phyloP scores from a whole-genome alignment of 257 asterid species.

The Penstemon barbatus region DNA sequence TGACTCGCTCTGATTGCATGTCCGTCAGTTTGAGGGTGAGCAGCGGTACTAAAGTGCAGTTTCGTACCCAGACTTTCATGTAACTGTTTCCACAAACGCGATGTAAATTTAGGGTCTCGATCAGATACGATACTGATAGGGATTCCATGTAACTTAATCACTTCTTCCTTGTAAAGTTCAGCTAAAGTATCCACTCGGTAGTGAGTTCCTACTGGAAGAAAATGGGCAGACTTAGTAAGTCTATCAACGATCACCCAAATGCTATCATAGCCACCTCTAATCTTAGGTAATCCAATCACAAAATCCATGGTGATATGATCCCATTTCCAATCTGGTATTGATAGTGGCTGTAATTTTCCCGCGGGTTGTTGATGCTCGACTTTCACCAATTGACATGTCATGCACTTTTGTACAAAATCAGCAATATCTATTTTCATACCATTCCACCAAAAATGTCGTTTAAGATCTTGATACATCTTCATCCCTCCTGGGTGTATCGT shows the following conservation, averaged over 20 bases:
- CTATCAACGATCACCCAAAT: slow-evolving; percentile 3
- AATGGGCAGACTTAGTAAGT: not conserved
- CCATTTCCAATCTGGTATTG: slow-evolving; percentile 2
- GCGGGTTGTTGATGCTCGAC: not conserved
- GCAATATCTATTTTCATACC: slow-evolving; percentile 5
- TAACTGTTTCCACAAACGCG: too few species aligned
- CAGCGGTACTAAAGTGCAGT: not conserved
- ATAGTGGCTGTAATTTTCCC: not conserved
- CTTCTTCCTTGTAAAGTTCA: not conserved
- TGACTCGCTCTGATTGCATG: not conserved
- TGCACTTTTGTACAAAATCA: not conserved
- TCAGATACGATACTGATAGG: too few species aligned
- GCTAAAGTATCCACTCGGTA: not conserved
- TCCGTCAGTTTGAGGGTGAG: too few species aligned
- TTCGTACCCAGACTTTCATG: not conserved
- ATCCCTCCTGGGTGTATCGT: not conserved
- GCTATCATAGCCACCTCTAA: not conserved
- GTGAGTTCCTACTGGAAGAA: not conserved
- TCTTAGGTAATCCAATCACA: not conserved
- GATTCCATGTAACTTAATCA: too few species aligned
- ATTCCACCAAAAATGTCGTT: slow-evolving; percentile 3
- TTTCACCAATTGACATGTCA: slow-evolving; percentile 15
- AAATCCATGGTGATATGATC: slow-evolving; percentile 1
- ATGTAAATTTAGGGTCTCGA: too few species aligned
- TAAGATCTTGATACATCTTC: not conserved